Percentiles rank a stretch among this genome's conserved stretches.
Evolutionary conservation across 257 asterid species (phyloP).

Genomic region (Salvia hispanica): DNA sequence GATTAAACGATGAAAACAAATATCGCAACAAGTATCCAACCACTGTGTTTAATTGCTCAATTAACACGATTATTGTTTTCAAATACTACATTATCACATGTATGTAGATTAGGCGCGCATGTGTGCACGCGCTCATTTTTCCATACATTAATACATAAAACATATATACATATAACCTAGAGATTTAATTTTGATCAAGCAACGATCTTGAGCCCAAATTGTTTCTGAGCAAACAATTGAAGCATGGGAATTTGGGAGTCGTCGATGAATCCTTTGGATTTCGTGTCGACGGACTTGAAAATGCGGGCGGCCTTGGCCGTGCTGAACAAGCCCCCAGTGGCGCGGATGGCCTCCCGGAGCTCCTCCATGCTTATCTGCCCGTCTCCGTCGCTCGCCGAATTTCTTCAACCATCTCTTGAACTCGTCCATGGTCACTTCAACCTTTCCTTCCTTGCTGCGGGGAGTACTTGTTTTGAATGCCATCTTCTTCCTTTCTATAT

Average conservation of each 20-base stretch:
- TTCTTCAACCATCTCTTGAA: constrained; percentile 50
- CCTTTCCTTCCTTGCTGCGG: constrained; percentile 30
- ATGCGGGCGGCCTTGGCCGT: constrained; percentile 30
- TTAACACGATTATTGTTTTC: too few relatives aligned
- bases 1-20: too few relatives aligned
- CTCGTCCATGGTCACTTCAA: constrained; percentile 27
- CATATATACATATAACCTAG: too few relatives aligned
- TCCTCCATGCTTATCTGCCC: constrained; percentile 40
- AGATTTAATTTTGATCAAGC: too few relatives aligned
- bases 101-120: too few relatives aligned
- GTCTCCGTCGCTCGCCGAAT: constrained; percentile 34
- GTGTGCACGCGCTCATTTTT: too few relatives aligned
- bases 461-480: neutral
- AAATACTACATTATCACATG: too few relatives aligned
- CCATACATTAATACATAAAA: too few relatives aligned
- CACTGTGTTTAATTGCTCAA: too few relatives aligned
- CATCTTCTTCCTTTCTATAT: neutral
- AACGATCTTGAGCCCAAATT: constrained; percentile 13
- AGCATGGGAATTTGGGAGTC: constrained; percentile 15
- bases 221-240: neutral
- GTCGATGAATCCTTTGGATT: constrained; percentile 40
- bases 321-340: constrained; percentile 39
- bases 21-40: too few relatives aligned
- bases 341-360: constrained; percentile 37
- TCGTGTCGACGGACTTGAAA: constrained; percentile 32